These are phyloP conservation scores for Diaporthe eres DNA, from an alignment of 2,329 filamentous ascomycete species.

Conservation along the genomic window DNA sequence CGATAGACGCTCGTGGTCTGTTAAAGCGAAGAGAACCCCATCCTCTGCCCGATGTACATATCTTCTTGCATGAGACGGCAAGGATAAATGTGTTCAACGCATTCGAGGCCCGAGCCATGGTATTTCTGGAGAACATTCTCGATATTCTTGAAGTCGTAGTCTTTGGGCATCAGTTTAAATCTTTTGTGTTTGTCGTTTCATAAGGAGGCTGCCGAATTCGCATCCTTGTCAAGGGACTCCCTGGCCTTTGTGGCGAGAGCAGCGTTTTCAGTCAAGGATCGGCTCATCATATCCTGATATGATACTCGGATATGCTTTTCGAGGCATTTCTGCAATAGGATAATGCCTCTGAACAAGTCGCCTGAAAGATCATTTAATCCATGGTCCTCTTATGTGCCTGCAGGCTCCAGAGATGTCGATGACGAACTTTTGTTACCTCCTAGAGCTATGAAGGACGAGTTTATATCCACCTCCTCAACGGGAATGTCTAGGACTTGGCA, in stretches of 20 bases:
- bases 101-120: neutral
- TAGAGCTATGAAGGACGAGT: neutral
- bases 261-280: neutral
- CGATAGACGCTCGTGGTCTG: slow-evolving; percentile 1
- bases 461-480: neutral
- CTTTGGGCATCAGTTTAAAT: neutral
- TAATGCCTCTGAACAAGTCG: neutral
- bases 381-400: neutral
- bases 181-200: neutral
- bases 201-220: neutral
- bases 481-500: neutral
- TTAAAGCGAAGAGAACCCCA: neutral
- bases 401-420: no score
- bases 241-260: neutral
- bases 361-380: neutral
- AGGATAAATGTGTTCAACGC: neutral
- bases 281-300: neutral
- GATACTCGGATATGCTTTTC: neutral
- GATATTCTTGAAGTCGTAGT: neutral
- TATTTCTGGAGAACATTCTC: neutral
- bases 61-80: slow-evolving; percentile 10
- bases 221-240: neutral
- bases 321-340: neutral
- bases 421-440: neutral
- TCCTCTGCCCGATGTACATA: slow-evolving; percentile 8